Base-by-base conservation (phyloP, 768 basidiomycete genomes). In the Pholiota conissans region DNA sequence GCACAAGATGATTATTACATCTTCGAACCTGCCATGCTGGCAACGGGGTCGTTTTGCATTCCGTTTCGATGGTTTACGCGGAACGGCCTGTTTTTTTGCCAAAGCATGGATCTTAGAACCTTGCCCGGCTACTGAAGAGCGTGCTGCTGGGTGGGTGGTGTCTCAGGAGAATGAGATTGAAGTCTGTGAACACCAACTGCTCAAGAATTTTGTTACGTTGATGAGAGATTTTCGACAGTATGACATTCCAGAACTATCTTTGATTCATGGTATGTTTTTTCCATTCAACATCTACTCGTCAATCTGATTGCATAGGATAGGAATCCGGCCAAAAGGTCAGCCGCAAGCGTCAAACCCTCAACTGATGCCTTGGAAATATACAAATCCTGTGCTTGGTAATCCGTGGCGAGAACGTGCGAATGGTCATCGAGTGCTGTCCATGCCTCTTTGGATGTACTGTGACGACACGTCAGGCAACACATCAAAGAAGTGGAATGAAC, bases 401-500 rank as follows among this genome's bases (percentile, higher is more conserved):
- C 61, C 32, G 0, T 74, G 72, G 71, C 62, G 68, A 3, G 30
- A 6, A 2, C 50, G 55, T 5, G 70, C 74, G 0, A 58, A 73
- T 1, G 74, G 75, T 0, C 30, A 59, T 18, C 68, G 66, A 26
- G 73, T 77, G 6, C 30, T 67, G 11, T 30, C 67, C 11, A 11
- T 35, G 34, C 34, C 34, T 9, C 34, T 35, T 9, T 78, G 76
- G 74, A 32, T 76, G 0, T 79, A 79, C 59, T 77, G 77, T 55
- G 76, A 80, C 45, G 74, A 80, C 51, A 77, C 75, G 0, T 79
- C 76, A 0, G 79, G 78, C 0, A 80, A 80, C 56, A 30, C 62
- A 0, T 80, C 76, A 0, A 81, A 81, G 59, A 77, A 78, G 57
- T 80, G 78, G 78, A 81, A 80, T 55, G 69, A 75, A 50, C 79